A percentile compares a stretch with the other conserved stretches of the same genome.
phyloP scores from a whole-genome alignment of 768 basidiomycete species.

The Cyclocybe cylindracea region DNA sequence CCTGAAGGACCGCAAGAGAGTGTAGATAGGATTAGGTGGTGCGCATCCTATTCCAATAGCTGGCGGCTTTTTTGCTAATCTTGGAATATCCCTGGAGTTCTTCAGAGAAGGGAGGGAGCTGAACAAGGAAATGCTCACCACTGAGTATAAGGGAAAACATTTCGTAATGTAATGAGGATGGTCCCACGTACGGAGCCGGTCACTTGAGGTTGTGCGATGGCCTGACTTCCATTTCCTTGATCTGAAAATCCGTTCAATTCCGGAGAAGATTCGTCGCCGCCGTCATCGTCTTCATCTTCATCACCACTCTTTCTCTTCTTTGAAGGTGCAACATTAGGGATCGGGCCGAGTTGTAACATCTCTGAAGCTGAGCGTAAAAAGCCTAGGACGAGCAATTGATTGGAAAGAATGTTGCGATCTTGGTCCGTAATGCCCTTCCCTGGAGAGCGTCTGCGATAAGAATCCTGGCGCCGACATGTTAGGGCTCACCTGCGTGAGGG shows the following conservation, averaged over 20 bases:
- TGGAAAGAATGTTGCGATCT: constrained; percentile 88
- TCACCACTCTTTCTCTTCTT: constrained; percentile 47
- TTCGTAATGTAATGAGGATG: constrained; percentile 83
- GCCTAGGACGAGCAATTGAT: constrained; percentile 80
- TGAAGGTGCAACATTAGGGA: constrained; percentile 41
- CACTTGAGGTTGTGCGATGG: constrained; percentile 4
- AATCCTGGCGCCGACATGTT: not conserved
- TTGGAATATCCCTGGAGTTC: constrained; percentile 66
- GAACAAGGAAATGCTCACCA: constrained; percentile 53
- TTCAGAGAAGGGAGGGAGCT: constrained; percentile 5
- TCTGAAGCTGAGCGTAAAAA: constrained; percentile 77
- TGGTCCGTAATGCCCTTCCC: constrained; percentile 92
- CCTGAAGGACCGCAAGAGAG: constrained; percentile 73
- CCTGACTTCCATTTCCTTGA: constrained; percentile 5
- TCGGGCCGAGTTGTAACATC: constrained; percentile 57
- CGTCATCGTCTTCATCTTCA: constrained; percentile 49
- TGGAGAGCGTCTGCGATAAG: constrained; percentile 24
- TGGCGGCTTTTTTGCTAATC: constrained; percentile 75
- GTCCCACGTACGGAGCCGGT: constrained; percentile 54
- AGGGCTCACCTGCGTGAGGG: constrained; percentile 82
- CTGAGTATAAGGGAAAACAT: constrained; percentile 82
- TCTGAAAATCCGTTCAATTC: constrained; percentile 9
- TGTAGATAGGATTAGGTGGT: constrained; percentile 66
- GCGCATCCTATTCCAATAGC: constrained; percentile 44
- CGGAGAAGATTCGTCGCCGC: constrained; percentile 30